Conservation (phyloP, 2,329 filamentous ascomycete species). For the Fusarium tuaranense region DNA sequence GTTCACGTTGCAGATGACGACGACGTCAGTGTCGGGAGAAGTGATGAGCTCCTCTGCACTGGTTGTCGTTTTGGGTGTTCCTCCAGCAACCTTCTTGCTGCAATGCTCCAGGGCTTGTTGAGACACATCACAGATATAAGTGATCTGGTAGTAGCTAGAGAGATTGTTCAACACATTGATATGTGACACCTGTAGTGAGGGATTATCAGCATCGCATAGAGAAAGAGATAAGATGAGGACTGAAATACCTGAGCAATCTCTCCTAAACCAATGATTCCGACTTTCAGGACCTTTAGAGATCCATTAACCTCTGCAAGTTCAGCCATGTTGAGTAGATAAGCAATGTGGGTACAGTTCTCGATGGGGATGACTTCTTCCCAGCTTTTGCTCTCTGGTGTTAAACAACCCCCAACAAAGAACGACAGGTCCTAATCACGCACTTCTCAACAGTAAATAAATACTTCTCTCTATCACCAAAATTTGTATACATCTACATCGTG, state of each 20-base stretch:
- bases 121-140: constrained; percentile 65
- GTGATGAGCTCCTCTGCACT: constrained; percentile 56
- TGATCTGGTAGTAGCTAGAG: constrained; percentile 57
- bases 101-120: constrained; percentile 43
- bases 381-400: not conserved
- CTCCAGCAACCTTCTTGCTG: constrained; percentile 35
- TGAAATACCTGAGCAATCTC: constrained; percentile 24
- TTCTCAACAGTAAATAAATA: constrained; percentile 6
- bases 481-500: not conserved
- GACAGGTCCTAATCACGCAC: not conserved
- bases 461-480: not conserved
- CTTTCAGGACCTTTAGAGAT: constrained; percentile 3
- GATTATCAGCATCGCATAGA: constrained; percentile 13
- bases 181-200: constrained; percentile 59
- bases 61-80: constrained; percentile 47
- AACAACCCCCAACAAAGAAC: not conserved
- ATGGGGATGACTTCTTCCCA: not conserved
- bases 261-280: constrained; percentile 21
- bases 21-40: constrained; percentile 60
- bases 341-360: not conserved
- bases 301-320: not conserved
- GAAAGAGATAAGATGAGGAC: no score
- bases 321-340: constrained; percentile 1
- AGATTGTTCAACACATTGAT: constrained; percentile 62
- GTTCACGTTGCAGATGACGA: constrained; percentile 65